phyloP scores from a whole-genome alignment of 1,284 basidiomycete genomes.

The Porogramme epimiltina region DNA sequence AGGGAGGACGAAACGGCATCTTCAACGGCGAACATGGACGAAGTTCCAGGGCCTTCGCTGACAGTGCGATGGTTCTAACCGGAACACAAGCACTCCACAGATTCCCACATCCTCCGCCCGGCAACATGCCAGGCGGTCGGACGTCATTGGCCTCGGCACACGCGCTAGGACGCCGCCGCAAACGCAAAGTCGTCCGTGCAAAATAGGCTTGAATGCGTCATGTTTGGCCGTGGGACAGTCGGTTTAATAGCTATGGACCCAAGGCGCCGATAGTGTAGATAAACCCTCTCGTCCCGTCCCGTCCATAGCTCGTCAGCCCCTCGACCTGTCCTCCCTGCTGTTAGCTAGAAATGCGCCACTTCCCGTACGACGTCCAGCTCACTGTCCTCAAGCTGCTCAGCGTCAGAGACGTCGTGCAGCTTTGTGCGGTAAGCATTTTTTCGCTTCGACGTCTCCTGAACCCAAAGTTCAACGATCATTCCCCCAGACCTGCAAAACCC shows the following conservation, averaged over 20 bases:
- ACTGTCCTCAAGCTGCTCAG: constrained; percentile 10
- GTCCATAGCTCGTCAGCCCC: background rate
- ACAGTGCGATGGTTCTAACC: background rate
- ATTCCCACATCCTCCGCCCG: constrained; percentile 15
- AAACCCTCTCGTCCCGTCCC: no score
- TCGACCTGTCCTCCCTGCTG: constrained; percentile 1
- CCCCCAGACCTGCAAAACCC: constrained; percentile 16
- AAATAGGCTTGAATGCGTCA: constrained; percentile 9
- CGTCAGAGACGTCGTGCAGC: constrained; percentile 13
- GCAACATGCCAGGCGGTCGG: background rate
- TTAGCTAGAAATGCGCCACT: constrained; percentile 9
- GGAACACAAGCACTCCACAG: background rate
- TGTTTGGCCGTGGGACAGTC: constrained; percentile 6
- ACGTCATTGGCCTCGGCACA: constrained; percentile 24
- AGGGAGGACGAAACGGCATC: no score
- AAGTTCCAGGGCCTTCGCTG: no score
- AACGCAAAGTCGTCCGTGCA: constrained; percentile 4
- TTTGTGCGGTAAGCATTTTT: constrained; percentile 16
- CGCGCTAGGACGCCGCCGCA: constrained; percentile 2
- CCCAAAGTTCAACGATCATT: background rate
- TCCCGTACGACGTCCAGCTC: constrained; percentile 20
- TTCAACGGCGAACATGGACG: no score
- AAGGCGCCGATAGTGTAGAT: constrained; percentile 20
- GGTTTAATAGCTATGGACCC: constrained; percentile 2
- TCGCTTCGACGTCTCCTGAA: background rate